Percentiles rank a stretch among this genome's conserved stretches.
Evolutionary conservation across 2,329 filamentous ascomycete species (phyloP).

Genomic region (Xylariomycetidae sp.): DNA sequence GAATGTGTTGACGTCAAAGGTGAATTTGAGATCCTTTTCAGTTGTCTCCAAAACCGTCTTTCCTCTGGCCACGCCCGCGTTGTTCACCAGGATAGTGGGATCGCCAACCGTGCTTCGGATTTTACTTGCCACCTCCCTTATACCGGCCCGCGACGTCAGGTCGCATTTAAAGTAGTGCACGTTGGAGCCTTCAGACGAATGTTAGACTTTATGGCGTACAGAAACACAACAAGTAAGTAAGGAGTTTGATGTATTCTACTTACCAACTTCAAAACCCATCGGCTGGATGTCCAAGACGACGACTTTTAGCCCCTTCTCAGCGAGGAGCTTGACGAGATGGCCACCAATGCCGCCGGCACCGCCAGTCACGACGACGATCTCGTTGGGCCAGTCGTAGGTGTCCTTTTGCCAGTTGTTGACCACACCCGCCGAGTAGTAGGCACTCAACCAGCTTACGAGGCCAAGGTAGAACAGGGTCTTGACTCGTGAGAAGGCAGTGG

Average conservation of each 20-base stretch:
- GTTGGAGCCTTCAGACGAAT: slow-evolving; percentile 37
- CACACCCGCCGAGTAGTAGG: slow-evolving; percentile 45
- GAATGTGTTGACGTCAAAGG: slow-evolving; percentile 49
- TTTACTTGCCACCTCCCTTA: slow-evolving; percentile 34
- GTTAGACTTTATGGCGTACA: slow-evolving; percentile 17
- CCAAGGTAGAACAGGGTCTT: slow-evolving; percentile 50
- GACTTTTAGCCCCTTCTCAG: slow-evolving; percentile 60
- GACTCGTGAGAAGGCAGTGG: slow-evolving; percentile 46
- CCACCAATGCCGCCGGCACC: slow-evolving; percentile 71
- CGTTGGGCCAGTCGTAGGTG: slow-evolving; percentile 60
- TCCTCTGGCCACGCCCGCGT: slow-evolving; percentile 37
- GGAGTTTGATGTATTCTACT: too few relatives aligned
- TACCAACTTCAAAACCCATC: slow-evolving; percentile 20
- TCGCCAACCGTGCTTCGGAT: slow-evolving; percentile 35
- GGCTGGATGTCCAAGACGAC: slow-evolving; percentile 67
- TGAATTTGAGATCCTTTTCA: slow-evolving; percentile 38
- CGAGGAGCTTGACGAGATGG: slow-evolving; percentile 60
- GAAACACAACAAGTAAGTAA: too few relatives aligned
- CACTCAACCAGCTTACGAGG: slow-evolving; percentile 42
- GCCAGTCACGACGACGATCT: slow-evolving; percentile 71
- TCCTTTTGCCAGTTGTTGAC: slow-evolving; percentile 48
- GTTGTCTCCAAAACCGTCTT: slow-evolving; percentile 41
- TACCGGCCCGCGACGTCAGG: slow-evolving; percentile 53
- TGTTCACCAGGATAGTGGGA: slow-evolving; percentile 33
- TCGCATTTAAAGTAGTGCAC: slow-evolving; percentile 70